Conservation (phyloP, 371 early-diverging fungal species). For the Mucor racemosus region DNA sequence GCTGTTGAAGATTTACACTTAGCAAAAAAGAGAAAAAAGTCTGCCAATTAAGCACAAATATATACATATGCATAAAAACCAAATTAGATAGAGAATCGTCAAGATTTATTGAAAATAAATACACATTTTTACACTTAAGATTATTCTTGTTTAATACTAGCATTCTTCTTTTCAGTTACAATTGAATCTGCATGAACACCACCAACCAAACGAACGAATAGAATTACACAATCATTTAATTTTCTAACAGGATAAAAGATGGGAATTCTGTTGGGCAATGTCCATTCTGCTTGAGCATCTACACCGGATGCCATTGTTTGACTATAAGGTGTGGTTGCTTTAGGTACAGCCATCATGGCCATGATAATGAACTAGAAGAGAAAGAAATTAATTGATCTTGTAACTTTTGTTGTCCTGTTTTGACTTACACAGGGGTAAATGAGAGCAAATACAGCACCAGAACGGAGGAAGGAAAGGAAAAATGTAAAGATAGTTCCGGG, state of each 20-base stretch:
- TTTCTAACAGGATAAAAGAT: slow-evolving; percentile 54
- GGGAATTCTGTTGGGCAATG: slow-evolving; percentile 47
- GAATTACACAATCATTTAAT: slow-evolving; percentile 42
- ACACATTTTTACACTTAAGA: background rate
- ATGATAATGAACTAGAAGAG: slow-evolving; percentile 52
- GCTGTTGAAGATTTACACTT: slow-evolving; percentile 51
- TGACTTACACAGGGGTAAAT: slow-evolving; percentile 55
- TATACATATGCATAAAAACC: background rate
- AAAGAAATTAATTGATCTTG: background rate
- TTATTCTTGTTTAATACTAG: slow-evolving; percentile 24
- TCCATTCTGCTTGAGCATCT: slow-evolving; percentile 34
- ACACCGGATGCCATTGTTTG: slow-evolving; percentile 35
- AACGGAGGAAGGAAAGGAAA: slow-evolving; percentile 50
- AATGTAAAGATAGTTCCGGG: slow-evolving; percentile 51
- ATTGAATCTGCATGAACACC: slow-evolving; percentile 50
- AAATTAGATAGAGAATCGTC: background rate
- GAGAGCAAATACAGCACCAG: slow-evolving; percentile 53
- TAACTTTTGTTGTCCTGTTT: background rate
- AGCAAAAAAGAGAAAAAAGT: slow-evolving; percentile 26
- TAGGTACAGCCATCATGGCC: slow-evolving; percentile 53
- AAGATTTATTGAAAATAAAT: background rate
- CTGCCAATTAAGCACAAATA: background rate
- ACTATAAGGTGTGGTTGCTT: slow-evolving; percentile 33
- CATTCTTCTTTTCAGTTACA: slow-evolving; percentile 38
- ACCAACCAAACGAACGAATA: slow-evolving; percentile 38